Base-by-base conservation (phyloP, 2,329 filamentous ascomycete genomes). In the Botrytis fabae region DNA sequence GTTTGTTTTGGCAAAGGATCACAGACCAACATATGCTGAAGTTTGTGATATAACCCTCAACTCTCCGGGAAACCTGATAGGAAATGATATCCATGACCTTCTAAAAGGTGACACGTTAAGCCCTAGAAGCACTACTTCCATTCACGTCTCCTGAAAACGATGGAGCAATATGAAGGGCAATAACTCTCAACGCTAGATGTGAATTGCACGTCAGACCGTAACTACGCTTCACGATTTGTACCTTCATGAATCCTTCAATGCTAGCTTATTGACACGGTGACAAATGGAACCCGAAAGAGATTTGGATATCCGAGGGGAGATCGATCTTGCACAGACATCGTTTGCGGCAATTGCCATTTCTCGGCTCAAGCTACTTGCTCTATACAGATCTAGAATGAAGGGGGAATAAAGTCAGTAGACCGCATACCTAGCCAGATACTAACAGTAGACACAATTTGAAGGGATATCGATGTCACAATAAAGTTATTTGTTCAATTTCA, bases 401-500 rank as follows among this genome's bases (percentile, higher is more conserved):
- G 38, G 35, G 5, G 5, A 38, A 25, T 25, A 3, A 14, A 7
- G 2, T 3, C 32, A 25, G 22, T 0, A 4, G 1, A 12, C 32
- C 7, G 4, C 22, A 14, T n/a, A 25, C 4, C n/a, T 2, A 2
- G 1, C 4, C 1, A 3, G 4, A 6, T 25, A 38, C 12, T 4
- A 10, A 20, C 3, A 4, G 32, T 7, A 25, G 2, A 61, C 25
- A 1, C 0, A n/a, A n/a, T n/a, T 8, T 62, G 7, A 62, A 40
- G 32, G 2, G 46, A 28, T 54, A 46, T 68, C 64, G 64, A 40
- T 68, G 64, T 68, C 64, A 68, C 5, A 42, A 68, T 68, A 68
- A 20, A 68, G 64, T 68, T 54, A 28, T 28, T 14, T 22, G 35
- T 22, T 5, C 7, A 38, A 48, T 3, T 28, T 7, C 28, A 35